Conservation (phyloP, 106 monocot species). For the Phalaenopsis equestris region DNA sequence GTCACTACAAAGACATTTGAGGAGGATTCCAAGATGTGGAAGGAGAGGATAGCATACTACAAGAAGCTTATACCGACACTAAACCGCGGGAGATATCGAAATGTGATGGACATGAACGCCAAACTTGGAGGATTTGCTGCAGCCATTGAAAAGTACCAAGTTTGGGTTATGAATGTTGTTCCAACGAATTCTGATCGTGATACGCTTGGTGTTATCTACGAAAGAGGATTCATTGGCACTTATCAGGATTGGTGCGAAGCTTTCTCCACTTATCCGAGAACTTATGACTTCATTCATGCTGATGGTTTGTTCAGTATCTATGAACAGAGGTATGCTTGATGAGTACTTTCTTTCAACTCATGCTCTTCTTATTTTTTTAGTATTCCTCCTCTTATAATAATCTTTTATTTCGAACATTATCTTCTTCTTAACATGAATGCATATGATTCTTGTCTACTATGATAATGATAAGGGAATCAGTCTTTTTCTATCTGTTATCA, state of each 20-base stretch:
- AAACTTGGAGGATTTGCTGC: conserved; percentile 47
- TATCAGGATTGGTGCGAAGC: conserved; percentile 61
- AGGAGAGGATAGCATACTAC: conserved; percentile 21
- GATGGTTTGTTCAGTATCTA: conserved; percentile 38
- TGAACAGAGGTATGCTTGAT: conserved; percentile 26
- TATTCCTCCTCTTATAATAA: too few relatives aligned
- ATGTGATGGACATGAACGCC: conserved; percentile 60
- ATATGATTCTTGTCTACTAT: too few relatives aligned
- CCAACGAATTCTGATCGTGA: conserved; percentile 5
- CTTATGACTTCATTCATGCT: conserved; percentile 52
- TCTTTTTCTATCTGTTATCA: too few relatives aligned
- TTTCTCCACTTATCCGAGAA: conserved; percentile 50
- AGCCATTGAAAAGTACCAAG: conserved; percentile 22
- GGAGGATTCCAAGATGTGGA: conserved; percentile 36
- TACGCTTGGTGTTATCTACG: conserved; percentile 41
- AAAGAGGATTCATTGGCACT: conserved; percentile 49
- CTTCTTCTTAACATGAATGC: too few relatives aligned
- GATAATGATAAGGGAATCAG: too few relatives aligned
- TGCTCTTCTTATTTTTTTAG: too few relatives aligned
- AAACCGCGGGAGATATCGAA: conserved; percentile 23
- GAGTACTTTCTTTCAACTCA: too few relatives aligned
- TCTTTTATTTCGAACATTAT: too few relatives aligned
- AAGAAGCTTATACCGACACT: conserved; percentile 27
- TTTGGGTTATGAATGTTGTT: conserved; percentile 64
- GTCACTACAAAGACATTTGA: conserved; percentile 20